phyloP scores from a whole-genome alignment of 495 filamentous ascomycete genomes.

The Achaetomiella virescens region DNA sequence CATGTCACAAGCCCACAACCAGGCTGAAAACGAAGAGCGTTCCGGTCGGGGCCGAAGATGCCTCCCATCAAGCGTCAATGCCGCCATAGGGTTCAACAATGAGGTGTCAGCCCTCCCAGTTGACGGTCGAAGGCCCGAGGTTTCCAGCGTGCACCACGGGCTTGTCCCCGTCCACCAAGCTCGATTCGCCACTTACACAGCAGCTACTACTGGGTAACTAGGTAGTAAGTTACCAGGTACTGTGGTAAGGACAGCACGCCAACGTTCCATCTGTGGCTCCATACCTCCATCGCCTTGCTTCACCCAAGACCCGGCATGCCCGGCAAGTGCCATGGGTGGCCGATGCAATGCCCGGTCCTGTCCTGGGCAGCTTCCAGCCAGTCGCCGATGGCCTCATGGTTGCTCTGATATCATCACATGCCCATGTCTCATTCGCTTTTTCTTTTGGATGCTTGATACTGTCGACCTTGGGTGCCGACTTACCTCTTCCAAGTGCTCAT shows the following conservation, averaged over 20 bases:
- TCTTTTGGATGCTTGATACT: not conserved
- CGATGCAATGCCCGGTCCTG: not conserved
- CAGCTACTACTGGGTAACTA: not conserved
- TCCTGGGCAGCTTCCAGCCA: not conserved
- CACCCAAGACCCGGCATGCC: not conserved
- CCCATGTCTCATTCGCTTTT: not conserved
- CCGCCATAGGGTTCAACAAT: no score
- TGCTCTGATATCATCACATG: slow-evolving; percentile 1
- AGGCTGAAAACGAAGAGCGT: no score
- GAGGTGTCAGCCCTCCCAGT: no score
- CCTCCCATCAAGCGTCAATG: no score
- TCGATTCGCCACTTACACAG: not conserved
- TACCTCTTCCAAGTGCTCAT: not conserved
- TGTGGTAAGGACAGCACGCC: not conserved
- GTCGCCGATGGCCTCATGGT: not conserved
- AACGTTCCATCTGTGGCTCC: slow-evolving; percentile 13
- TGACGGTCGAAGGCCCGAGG: no score
- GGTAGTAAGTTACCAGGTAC: not conserved
- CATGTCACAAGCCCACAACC: no score
- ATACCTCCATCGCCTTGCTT: not conserved
- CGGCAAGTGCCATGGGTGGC: not conserved
- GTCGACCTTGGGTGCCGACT: not conserved
- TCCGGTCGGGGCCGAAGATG: no score
- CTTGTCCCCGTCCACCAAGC: no score
- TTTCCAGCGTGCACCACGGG: no score